Base-by-base conservation (phyloP, 2,329 filamentous ascomycete genomes). In the Coleophoma eucalyptorum region DNA sequence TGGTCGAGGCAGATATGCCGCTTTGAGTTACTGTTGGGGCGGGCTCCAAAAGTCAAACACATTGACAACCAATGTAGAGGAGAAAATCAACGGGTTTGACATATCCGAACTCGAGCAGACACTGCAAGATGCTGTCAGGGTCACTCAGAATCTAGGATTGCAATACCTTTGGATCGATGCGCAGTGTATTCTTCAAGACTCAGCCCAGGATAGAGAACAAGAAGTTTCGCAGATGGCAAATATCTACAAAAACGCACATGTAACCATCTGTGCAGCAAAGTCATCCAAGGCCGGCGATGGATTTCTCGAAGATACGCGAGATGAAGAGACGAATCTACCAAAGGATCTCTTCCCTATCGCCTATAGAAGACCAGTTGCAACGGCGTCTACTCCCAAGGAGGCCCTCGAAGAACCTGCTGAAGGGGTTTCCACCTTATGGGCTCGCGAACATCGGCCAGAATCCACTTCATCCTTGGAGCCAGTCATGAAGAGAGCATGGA, bases 121-220 rank as follows among this genome's bases (percentile, higher is more conserved):
- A 12, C 3, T 38, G 16, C 35, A 38, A 11, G 35, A 38, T 38
- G 35, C 35, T 12, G 16, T 38, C 35, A 4, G 16, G 13, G 35
- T 38, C 2, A 38, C 35, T 8, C 35, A 18, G 5, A 18, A 35
- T 12, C 46, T 55, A 15, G 47, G 52, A 2, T 32, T 59, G 32
- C 35, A 51, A 15, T 61, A 58, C 47, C 50, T 61, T 15, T 61
- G 58, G 58, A 55, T 59, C 11, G 58, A 61, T 46, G 51, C 55
- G 12, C 49, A 59, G 37, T 61, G 58, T 47, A 55, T 58, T 31
- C 12, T 58, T 11, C 35, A 38, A 38, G 35, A 38, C 35, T 38
- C 35, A 5, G 35, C 13, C 13, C 35, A 38, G 35, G 35, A 38
- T 11, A 38, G 13, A 38, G 35, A 38, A 6, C 6, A 38, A 5